phyloP scores from a whole-genome alignment of 345 rosid species.

The Ceriops tagal region DNA sequence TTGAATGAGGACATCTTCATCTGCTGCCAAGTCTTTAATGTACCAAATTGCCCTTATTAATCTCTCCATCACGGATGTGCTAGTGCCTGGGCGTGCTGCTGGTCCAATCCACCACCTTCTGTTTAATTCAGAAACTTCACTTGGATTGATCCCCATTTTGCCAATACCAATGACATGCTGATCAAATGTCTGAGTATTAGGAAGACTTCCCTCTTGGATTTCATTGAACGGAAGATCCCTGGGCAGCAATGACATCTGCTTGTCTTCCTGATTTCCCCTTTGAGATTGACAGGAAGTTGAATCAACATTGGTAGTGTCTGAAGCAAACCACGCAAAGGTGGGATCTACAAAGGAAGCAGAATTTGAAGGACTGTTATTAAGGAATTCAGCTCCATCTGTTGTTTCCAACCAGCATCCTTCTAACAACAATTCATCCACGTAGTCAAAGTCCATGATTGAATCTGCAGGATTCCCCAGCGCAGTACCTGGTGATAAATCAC shows the following conservation, averaged over 20 bases:
- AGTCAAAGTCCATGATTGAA: constrained; percentile 62
- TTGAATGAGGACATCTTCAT: constrained; percentile 74
- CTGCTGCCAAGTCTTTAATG: constrained; percentile 52
- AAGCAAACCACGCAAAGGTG: constrained; percentile 39
- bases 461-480: constrained; percentile 28
- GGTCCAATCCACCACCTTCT: constrained; percentile 84
- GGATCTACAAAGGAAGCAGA: constrained; percentile 44
- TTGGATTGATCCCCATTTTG: constrained; percentile 9
- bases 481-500: constrained; percentile 38
- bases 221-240: not conserved
- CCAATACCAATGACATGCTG: constrained; percentile 18
- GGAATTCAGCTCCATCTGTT: constrained; percentile 72
- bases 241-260: constrained; percentile 22
- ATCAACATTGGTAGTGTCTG: constrained; percentile 35
- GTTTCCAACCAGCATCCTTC: constrained; percentile 96
- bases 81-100: constrained; percentile 29
- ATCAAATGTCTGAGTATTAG: constrained; percentile 20
- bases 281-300: constrained; percentile 23
- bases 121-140: constrained; percentile 36
- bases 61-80: constrained; percentile 59
- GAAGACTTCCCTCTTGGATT: constrained; percentile 17
- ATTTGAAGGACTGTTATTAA: constrained; percentile 38
- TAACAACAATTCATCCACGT: constrained; percentile 70
- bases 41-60: constrained; percentile 58
- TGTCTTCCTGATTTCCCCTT: constrained; percentile 36